phyloP scores from a whole-genome alignment of 176 grass and related monocot genomes.

The Lolium rigidum region DNA sequence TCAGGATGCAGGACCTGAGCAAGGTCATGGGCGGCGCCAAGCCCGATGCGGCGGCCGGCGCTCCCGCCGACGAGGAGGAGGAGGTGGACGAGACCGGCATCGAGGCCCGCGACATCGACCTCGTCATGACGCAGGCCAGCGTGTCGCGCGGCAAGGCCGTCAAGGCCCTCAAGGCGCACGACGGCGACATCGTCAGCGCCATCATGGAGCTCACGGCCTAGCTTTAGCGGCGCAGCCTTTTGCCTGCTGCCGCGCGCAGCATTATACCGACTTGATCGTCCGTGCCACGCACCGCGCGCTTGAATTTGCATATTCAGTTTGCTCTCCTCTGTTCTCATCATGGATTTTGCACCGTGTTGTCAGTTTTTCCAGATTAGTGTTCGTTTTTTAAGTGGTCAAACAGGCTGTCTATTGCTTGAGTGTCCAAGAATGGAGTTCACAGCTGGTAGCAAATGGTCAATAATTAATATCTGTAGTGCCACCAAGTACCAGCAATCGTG shows the following conservation, averaged over 20 bases:
- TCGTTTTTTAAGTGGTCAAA: background rate
- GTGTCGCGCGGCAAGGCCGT: constrained; percentile 79
- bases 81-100: constrained; percentile 78
- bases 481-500: background rate
- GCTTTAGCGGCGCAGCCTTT: background rate
- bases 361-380: constrained; percentile 7
- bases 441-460: background rate
- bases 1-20: constrained; percentile 90
- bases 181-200: constrained; percentile 89
- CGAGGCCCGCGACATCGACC: constrained; percentile 87
- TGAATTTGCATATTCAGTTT: constrained; percentile 16
- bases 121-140: constrained; percentile 92
- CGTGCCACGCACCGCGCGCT: background rate
- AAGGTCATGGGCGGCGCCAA: constrained; percentile 64
- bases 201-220: constrained; percentile 93
- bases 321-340: background rate
- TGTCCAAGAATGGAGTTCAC: background rate
- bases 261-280: background rate
- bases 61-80: constrained; percentile 75
- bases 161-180: constrained; percentile 86
- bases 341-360: constrained; percentile 12
- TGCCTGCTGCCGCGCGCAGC: background rate
- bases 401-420: background rate
- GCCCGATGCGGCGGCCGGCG: constrained; percentile 45
- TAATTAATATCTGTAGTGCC: background rate